phyloP scores from a whole-genome alignment of 768 basidiomycete genomes.

The Guyanaporus albipodus region DNA sequence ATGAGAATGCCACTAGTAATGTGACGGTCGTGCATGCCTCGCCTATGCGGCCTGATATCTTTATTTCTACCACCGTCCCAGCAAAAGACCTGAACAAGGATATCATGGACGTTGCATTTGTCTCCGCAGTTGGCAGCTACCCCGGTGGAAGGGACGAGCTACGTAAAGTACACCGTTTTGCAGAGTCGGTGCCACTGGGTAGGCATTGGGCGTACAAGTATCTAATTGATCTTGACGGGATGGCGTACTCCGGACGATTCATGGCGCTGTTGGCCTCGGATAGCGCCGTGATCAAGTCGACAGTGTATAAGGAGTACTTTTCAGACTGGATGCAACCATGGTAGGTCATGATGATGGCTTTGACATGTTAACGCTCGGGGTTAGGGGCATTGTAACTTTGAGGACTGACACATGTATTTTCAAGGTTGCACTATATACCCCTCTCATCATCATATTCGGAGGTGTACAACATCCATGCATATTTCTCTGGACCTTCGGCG shows the following conservation, averaged over 20 bases:
- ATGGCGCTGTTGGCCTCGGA: constrained; percentile 83
- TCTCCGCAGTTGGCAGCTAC: constrained; percentile 71
- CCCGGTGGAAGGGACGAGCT: constrained; percentile 71
- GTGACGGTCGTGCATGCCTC: constrained; percentile 70
- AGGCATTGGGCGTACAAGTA: constrained; percentile 94
- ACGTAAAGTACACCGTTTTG: constrained; percentile 61
- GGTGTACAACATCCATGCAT: constrained; percentile 90
- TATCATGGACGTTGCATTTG: constrained; percentile 86
- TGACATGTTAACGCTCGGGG: too few relatives aligned
- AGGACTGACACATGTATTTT: not conserved
- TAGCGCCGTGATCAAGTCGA: constrained; percentile 85
- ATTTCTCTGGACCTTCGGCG: constrained; percentile 81
- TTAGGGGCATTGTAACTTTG: too few relatives aligned
- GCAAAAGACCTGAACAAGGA: constrained; percentile 63
- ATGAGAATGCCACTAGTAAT: constrained; percentile 42
- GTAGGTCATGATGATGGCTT: constrained; percentile 41
- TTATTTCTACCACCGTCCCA: constrained; percentile 59
- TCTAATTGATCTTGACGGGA: constrained; percentile 88
- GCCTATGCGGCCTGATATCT: constrained; percentile 53
- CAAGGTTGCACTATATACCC: constrained; percentile 93
- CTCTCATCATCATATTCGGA: constrained; percentile 83
- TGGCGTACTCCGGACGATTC: constrained; percentile 93
- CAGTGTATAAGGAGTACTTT: constrained; percentile 89
- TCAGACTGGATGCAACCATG: constrained; percentile 92
- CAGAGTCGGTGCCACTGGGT: constrained; percentile 73